Conservation (phyloP, 2,329 filamentous ascomycete species). For the Scedosporium dehoogii region DNA sequence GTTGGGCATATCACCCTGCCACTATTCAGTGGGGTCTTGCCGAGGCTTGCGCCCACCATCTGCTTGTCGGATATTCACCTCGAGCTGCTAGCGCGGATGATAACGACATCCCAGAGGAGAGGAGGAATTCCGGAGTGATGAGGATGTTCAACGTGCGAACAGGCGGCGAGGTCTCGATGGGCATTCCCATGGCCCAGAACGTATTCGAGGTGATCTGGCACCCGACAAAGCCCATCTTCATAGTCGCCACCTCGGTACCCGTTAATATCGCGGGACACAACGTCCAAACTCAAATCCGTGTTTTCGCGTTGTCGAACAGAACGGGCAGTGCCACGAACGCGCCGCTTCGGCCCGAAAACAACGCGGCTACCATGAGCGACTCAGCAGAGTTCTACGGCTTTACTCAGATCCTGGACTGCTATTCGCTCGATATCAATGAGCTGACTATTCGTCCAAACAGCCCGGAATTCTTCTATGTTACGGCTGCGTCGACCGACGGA, state of each 20-base stretch:
- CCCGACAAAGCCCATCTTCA: conserved; percentile 40
- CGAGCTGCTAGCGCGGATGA: conserved; percentile 43
- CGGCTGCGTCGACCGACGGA: conserved; percentile 52
- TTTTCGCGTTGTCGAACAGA: conserved; percentile 28
- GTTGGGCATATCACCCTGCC: conserved; percentile 54
- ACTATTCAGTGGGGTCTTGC: conserved; percentile 52
- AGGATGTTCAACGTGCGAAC: conserved; percentile 45
- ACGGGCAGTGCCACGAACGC: neutral
- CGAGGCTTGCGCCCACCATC: conserved; percentile 33
- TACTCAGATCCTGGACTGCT: conserved; percentile 47
- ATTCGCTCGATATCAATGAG: conserved; percentile 52
- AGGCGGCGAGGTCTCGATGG: conserved; percentile 34
- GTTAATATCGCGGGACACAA: conserved; percentile 32
- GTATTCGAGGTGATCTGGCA: conserved; percentile 59
- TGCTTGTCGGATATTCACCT: conserved; percentile 55
- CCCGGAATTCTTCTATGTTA: conserved; percentile 38
- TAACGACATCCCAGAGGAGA: conserved; percentile 47
- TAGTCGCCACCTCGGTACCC: conserved; percentile 46
- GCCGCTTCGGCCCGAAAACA: neutral
- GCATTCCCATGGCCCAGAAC: conserved; percentile 44
- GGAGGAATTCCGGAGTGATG: conserved; percentile 47
- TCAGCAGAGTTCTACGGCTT: conserved; percentile 22
- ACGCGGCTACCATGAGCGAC: neutral
- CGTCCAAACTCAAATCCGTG: conserved; percentile 45
- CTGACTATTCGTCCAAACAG: conserved; percentile 49